Evolutionary conservation across 1,284 basidiomycete species (phyloP).

Genomic region (Dichomitus squalens): DNA sequence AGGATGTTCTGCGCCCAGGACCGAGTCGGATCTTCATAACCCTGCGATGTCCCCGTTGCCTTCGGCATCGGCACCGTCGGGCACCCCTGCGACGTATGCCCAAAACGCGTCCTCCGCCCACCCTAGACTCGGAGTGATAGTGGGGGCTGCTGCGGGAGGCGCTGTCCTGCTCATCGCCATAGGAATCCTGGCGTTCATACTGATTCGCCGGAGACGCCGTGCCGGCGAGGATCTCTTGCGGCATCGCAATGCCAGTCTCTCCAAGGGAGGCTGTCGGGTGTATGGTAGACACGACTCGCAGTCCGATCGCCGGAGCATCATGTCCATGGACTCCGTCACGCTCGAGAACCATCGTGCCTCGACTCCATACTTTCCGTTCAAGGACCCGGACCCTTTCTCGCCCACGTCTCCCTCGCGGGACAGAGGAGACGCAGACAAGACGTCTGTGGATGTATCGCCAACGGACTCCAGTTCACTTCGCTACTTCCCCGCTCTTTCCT

Average conservation of each 20-base stretch:
- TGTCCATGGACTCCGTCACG: constrained; percentile 1
- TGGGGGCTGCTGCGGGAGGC: constrained; percentile 5
- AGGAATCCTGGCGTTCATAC: constrained; percentile 1
- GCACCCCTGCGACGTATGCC: background rate
- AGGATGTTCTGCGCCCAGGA: background rate
- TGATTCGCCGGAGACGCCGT: constrained; percentile 5
- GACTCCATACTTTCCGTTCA: background rate
- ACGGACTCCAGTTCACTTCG: constrained; percentile 10
- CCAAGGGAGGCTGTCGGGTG: background rate
- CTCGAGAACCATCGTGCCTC: background rate
- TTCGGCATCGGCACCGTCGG: background rate
- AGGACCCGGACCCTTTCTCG: background rate
- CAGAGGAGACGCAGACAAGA: background rate
- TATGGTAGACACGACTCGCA: constrained; percentile 4
- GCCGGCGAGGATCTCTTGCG: background rate
- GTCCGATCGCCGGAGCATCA: background rate
- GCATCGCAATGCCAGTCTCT: background rate
- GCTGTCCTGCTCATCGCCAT: background rate
- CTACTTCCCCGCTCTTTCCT: background rate
- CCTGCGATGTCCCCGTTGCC: background rate
- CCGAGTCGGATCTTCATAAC: constrained; percentile 3
- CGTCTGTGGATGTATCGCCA: background rate
- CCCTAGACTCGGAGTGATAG: background rate
- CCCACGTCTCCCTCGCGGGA: background rate
- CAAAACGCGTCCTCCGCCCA: background rate